Evolutionary conservation across 2,329 filamentous ascomycete genomes (phyloP), one percentile per base, ranked within the genome.

Genomic region (Fusarium protoensiforme): DNA sequence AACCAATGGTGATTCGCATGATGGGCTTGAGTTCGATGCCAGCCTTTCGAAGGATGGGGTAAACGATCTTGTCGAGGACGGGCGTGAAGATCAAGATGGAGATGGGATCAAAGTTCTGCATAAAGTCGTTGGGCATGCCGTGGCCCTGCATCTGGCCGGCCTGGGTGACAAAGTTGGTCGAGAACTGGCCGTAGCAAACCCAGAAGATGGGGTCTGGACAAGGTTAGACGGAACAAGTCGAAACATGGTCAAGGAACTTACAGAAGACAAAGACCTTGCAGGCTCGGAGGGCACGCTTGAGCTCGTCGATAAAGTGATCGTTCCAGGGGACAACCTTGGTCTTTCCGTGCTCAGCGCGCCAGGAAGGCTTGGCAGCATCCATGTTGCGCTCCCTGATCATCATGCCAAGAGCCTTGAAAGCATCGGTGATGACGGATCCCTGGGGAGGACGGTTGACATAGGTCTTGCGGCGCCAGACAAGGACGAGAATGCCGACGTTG

Each of bases 251-350:
- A 46, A 8, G 4, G 6, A 14, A 70, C 81, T 78, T 70, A 79
- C 76, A 91, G 78, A 91, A 91, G 71, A 87, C 78, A 70, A 94
- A 94, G 63, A 94, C 91, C 75, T 92, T 90, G 85, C 92, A 94
- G 18, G 92, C 92, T 87, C 92, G 80, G 7, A 87, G 80, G 2
- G 84, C 78, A 85, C 91, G 90, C 83, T 92, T 92, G 58, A 94
- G 84, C 78, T 94, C 92, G 4, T 93, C 91, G 58, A 94, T 84
- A 74, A 94, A 94, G 74, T 88, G 86, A 75, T 94, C 91, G 62
- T 92, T 88, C 91, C 92, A 94, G 0, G 86, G 84, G 29, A 89
- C 81, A 10, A 72, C 65, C 72, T 80, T 69, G 79, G 77, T 79
- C 76, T 80, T 84, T 63, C 85, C 83, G 67, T 88, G 83, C 67